phyloP scores from a whole-genome alignment of 2,329 filamentous ascomycete genomes.

The Trichoderma simmonsii region DNA sequence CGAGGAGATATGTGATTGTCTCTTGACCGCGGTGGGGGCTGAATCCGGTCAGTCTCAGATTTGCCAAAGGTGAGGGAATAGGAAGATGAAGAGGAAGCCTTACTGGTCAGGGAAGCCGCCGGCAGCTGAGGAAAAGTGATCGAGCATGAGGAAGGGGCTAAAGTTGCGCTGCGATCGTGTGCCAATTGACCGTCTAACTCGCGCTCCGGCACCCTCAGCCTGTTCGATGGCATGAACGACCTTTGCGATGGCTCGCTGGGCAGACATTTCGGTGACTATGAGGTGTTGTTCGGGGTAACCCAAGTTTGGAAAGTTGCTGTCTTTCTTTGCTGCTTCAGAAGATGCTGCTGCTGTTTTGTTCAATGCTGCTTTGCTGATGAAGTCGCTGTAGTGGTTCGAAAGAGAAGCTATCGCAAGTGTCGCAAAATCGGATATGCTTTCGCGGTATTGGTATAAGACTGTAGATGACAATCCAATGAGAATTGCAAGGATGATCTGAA shows the following conservation, averaged over 20 bases:
- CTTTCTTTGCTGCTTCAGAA: neutral
- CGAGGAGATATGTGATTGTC: constrained; percentile 83
- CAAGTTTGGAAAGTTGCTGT: neutral
- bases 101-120: constrained; percentile 88
- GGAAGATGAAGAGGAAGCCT: constrained; percentile 22
- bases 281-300: constrained; percentile 21
- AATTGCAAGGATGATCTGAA: constrained; percentile 30
- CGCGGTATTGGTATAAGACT: constrained; percentile 26
- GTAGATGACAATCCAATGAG: constrained; percentile 32
- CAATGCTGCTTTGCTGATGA: neutral
- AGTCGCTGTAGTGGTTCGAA: neutral
- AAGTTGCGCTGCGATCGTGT: constrained; percentile 80
- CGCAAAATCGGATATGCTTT: neutral
- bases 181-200: constrained; percentile 83
- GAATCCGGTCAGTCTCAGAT: neutral
- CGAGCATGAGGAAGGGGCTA: constrained; percentile 92
- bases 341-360: neutral
- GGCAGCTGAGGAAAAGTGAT: constrained; percentile 79
- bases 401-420: neutral
- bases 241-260: constrained; percentile 74
- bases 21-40: constrained; percentile 75
- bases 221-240: constrained; percentile 83
- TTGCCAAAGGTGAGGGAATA: neutral
- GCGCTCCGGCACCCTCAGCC: constrained; percentile 81
- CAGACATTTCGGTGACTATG: constrained; percentile 53